A percentile compares a stretch with the other conserved stretches of the same genome.
These are phyloP conservation scores for Hymenoscyphus albidus DNA, from an alignment of 2,329 filamentous ascomycete species.

Conservation along the genomic window DNA sequence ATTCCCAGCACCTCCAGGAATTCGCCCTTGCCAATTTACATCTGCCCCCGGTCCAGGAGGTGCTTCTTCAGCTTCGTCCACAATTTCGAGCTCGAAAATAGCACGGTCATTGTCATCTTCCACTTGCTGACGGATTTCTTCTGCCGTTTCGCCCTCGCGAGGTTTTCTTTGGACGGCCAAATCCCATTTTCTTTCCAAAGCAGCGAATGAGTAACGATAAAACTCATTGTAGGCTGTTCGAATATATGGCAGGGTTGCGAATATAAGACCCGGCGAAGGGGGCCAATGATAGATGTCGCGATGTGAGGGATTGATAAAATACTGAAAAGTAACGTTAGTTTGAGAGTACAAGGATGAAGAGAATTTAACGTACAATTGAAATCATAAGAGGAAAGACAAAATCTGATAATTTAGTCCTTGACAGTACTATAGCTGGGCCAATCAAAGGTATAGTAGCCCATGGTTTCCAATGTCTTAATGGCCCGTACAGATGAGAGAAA, in stretches of 20 bases:
- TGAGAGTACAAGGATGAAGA: background rate
- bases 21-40: background rate
- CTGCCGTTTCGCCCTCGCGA: slow-evolving; percentile 34
- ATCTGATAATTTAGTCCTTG: slow-evolving; percentile 61
- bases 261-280: slow-evolving; percentile 60
- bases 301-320: slow-evolving; percentile 26
- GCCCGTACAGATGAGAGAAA: slow-evolving; percentile 19
- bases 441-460: slow-evolving; percentile 61
- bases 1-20: background rate
- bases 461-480: slow-evolving; percentile 18
- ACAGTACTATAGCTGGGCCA: slow-evolving; percentile 63
- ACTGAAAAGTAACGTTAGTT: slow-evolving; percentile 17
- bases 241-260: slow-evolving; percentile 63
- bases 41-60: background rate
- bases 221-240: slow-evolving; percentile 59
- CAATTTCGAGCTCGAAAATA: slow-evolving; percentile 27
- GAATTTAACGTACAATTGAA: slow-evolving; percentile 29
- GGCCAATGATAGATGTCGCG: slow-evolving; percentile 36
- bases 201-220: slow-evolving; percentile 40
- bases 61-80: slow-evolving; percentile 8
- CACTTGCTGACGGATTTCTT: slow-evolving; percentile 35
- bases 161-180: slow-evolving; percentile 32
- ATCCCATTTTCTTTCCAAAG: slow-evolving; percentile 34
- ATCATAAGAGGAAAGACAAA: slow-evolving; percentile 34
- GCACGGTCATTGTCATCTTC: slow-evolving; percentile 30